Evolutionary conservation across 371 early-diverging fungal species (phyloP), one percentile per base, ranked within the genome.

Genomic region (Mucor velutinosus): DNA sequence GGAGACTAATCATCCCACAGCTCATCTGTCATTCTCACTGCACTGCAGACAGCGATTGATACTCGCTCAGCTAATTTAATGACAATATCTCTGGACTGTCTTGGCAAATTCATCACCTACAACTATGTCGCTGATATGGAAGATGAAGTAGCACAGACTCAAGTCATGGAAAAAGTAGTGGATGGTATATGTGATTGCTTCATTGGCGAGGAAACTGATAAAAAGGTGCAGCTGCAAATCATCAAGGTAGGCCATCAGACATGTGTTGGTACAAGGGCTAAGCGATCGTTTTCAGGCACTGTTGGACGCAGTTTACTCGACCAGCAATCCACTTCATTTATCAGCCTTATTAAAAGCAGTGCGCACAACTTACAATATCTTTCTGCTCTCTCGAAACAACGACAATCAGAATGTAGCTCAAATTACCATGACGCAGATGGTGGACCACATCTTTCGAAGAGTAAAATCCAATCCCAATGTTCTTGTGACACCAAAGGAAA

Each of bases 401-500:
- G 87, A 85, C 45, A 94, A 91, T 51, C 95, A 95, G 79, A 93
- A 89, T 53, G 84, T 95, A 27, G 94, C 97, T 1, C 94, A 96
- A 72, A 91, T 91, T 6, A 90, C 95, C 0, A 76, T 97, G 60
- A 90, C 91, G 0, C 97, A 97, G 76, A 97, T 97, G 92, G 90
- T 95, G 11, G 88, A 91, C 56, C 84, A 90, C 49, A 91, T 95
- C n/a, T 92, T 95, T 67, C 73, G 85, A 51, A 78, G 92, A 53
- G 85, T 89, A 45, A 67, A 82, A 69, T 41, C 77, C 61, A 60
- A 75, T 21, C 72, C 79, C 17, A 68, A 71, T 29, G 37, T 51
- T 17, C 45, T 49, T 23, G 47, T 49, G n/a, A 15, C 41, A 35
- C 57, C 55, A 43, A 53, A 53, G 37, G 37, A 35, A 25, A 8